Conservation (phyloP, 202 grass and related monocot genomes). For the Bolboschoenoplectus hybrid region DNA sequence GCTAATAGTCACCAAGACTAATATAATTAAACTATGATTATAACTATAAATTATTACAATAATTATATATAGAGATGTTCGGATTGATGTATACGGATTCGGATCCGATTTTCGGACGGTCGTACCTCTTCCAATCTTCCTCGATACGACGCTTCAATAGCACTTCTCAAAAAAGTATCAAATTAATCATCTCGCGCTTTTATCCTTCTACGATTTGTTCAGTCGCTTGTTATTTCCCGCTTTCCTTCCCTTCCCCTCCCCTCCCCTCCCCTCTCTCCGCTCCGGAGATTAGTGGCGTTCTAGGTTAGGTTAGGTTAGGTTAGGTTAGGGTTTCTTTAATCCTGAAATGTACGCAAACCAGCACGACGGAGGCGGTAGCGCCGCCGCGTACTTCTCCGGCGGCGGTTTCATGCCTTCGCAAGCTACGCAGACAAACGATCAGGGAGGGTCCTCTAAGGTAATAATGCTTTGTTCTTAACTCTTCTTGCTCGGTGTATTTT, state of each 20-base stretch:
- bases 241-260: background rate
- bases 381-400: conserved; percentile 60
- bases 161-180: too few species aligned
- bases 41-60: too few species aligned
- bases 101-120: too few species aligned
- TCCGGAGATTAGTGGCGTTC: background rate
- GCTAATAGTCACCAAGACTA: too few species aligned
- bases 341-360: conserved; percentile 60
- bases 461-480: background rate
- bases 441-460: conserved; percentile 59
- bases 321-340: conserved; percentile 53
- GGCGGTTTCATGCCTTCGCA: conserved; percentile 95
- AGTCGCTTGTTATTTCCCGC: background rate
- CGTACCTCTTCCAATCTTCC: too few species aligned
- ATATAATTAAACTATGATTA: too few species aligned
- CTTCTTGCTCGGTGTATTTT: background rate
- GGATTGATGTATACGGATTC: too few species aligned
- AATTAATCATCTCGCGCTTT: too few species aligned
- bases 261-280: background rate
- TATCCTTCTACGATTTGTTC: too few species aligned
- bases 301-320: conserved; percentile 27
- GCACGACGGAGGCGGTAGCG: conserved; percentile 47
- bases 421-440: conserved; percentile 56
- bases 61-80: too few species aligned
- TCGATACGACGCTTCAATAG: too few species aligned